Percentiles rank a stretch among this genome's conserved stretches.
These are phyloP conservation scores for Tricholoma saponaceum DNA, from an alignment of 768 basidiomycete genomes.

Conservation along the genomic window DNA sequence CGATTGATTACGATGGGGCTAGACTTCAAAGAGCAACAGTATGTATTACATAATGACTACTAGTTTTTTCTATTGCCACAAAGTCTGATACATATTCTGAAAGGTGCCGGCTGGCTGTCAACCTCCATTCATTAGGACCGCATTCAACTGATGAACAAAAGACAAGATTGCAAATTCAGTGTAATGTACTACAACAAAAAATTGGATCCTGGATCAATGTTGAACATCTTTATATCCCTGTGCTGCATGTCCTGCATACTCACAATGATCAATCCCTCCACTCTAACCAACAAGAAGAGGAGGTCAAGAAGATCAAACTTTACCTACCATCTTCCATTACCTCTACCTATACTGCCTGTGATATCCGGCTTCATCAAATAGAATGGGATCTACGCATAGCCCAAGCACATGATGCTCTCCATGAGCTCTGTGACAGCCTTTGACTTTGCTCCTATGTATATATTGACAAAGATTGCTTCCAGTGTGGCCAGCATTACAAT, in stretches of 20 bases:
- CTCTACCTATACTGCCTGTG: neutral
- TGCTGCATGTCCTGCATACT: neutral
- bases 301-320: neutral
- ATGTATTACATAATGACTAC: neutral
- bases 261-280: neutral
- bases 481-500: neutral
- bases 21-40: slow-evolving; percentile 9
- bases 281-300: neutral
- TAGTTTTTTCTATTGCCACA: neutral
- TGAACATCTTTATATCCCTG: slow-evolving; percentile 2
- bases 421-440: neutral
- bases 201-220: slow-evolving; percentile 3
- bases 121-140: neutral
- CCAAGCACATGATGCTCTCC: neutral
- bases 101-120: neutral
- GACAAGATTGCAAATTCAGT: neutral
- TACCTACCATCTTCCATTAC: neutral
- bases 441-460: neutral
- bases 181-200: neutral
- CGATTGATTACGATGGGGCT: slow-evolving; percentile 7
- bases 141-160: neutral
- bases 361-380: neutral
- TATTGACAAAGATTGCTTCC: neutral
- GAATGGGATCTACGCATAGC: neutral
- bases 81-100: neutral